phyloP scores from a whole-genome alignment of 169 alveolate species.

The Fabrea salina region DNA sequence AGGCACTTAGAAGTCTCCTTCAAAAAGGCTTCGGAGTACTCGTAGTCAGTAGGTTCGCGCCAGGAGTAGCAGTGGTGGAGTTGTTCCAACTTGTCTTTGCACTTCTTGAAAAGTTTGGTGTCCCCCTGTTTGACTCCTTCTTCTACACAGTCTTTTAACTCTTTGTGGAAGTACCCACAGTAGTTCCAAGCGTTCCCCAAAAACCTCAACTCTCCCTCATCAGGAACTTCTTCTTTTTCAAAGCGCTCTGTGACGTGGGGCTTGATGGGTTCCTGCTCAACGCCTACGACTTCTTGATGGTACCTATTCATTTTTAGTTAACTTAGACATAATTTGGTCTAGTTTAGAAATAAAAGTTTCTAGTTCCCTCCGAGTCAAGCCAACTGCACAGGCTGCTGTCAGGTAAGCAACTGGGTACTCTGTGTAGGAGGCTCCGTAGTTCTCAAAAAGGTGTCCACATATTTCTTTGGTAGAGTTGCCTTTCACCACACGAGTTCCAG shows the following conservation, averaged over 20 bases:
- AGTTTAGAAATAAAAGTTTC: no score
- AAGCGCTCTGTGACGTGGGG: conserved; percentile 7
- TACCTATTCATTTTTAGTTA: background rate
- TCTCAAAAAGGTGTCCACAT: conserved; percentile 63
- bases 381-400: conserved; percentile 31
- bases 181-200: conserved; percentile 27
- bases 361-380: background rate
- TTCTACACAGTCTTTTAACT: background rate
- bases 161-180: conserved; percentile 26
- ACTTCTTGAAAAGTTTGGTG: background rate
- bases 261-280: background rate
- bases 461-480: conserved; percentile 47
- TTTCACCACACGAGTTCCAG: conserved; percentile 73
- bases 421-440: conserved; percentile 68
- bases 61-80: conserved; percentile 26
- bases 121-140: background rate
- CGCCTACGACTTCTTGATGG: background rate
- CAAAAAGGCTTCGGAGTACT: conserved; percentile 2
- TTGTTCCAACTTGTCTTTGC: conserved; percentile 12
- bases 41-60: conserved; percentile 29
- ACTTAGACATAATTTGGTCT: no score
- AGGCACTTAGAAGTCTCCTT: background rate
- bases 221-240: background rate
- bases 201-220: conserved; percentile 13
- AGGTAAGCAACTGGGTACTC: background rate